Base-by-base conservation (phyloP, 2,329 filamentous ascomycete genomes). In the Aspergillus tubingensis region DNA sequence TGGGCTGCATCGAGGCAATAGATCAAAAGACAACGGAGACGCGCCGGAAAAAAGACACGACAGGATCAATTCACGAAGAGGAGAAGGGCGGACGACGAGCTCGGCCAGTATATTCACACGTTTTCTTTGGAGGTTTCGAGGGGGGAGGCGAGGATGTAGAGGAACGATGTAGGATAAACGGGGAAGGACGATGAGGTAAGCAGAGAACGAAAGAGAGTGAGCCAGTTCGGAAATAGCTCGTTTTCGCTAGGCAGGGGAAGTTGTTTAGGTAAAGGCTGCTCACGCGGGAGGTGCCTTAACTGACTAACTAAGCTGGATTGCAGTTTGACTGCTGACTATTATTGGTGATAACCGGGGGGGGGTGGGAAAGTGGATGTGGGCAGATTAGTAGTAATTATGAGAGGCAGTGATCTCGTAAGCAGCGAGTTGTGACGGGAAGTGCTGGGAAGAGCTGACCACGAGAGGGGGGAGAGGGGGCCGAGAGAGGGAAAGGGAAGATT, bases 1-100 rank as follows among this genome's bases (percentile, higher is more conserved):
- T 74, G 66, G 78, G 77, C 69, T 81, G 79, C 78, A 80, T 80
- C 64, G 60, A 66, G 65, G 50, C 43, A 51, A 64, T 62, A 52
- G 58, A 50, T 44, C 51, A 54, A 57, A 47, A 49, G 55, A 65
- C 58, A 57, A 62, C 57, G 55, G 62, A 44, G 61, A 68, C 63
- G 65, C 61, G 63, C 60, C 63, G 53, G 57, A 51, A 59, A 47
- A 49, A n/a, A 47, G 54, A 61, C 52, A 52, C 30, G 50, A 58
- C 41, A 57, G 25, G 27, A 58, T 64, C 62, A 62, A 69, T 68
- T 66, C 60, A 49, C 54, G 50, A 41, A 32, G 54, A 55, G 53
- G 50, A 50, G 49, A 30, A 55, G 53, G 41, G 53, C 44, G 17
- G 43, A 17, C 44, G 53, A 52, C 27, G 13, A 39, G 49, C 25